Evolutionary conservation across 257 asterid species (phyloP).

Genomic region (Ajuga chamaepitys): DNA sequence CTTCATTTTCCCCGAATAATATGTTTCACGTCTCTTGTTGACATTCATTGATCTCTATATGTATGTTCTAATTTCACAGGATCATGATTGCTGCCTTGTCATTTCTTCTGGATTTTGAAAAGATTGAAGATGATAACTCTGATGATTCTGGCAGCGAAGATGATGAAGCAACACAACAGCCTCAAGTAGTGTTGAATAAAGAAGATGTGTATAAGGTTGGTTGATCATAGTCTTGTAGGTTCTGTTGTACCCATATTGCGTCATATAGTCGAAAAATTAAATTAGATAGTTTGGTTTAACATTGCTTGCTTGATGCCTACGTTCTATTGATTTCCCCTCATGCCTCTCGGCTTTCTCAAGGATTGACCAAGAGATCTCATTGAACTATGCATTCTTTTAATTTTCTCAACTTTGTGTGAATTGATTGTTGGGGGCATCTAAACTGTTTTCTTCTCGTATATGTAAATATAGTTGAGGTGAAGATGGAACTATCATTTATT

Average conservation of each 20-base stretch:
- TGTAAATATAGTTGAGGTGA: neutral
- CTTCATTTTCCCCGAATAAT: neutral
- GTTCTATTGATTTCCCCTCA: neutral
- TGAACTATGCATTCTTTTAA: conserved; percentile 3
- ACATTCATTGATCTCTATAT: neutral
- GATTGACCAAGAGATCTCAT: neutral
- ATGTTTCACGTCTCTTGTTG: neutral
- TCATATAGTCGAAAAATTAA: neutral
- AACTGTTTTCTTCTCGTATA: conserved; percentile 5
- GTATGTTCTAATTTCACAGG: conserved; percentile 40
- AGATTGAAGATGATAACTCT: conserved; percentile 60
- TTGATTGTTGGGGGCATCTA: conserved; percentile 2
- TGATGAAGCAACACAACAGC: conserved; percentile 39
- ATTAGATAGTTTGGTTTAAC: neutral
- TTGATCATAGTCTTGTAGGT: conserved; percentile 16
- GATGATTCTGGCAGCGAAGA: conserved; percentile 82
- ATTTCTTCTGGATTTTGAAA: conserved; percentile 90
- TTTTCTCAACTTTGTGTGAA: neutral
- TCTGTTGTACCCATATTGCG: neutral
- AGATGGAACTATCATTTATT: neutral
- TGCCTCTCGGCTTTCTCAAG: neutral
- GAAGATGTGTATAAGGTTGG: conserved; percentile 87
- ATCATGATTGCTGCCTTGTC: conserved; percentile 87
- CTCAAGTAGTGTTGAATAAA: conserved; percentile 59
- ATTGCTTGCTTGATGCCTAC: neutral